These are phyloP conservation scores for Exsudoporus frostii DNA, from an alignment of 768 basidiomycete species.

Conservation along the genomic window DNA sequence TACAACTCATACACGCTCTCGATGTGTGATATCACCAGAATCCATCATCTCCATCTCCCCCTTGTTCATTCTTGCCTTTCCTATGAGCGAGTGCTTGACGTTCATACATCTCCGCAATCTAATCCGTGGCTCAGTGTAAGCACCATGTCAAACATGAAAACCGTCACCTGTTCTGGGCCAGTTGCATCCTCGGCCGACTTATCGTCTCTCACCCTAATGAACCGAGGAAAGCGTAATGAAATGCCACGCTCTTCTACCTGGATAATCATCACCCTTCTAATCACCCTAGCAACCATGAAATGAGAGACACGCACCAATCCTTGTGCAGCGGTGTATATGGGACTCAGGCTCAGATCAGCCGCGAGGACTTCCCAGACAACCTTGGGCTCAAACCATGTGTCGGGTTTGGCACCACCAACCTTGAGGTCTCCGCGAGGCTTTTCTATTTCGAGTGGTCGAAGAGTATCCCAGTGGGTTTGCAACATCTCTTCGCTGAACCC, in stretches of 20 bases:
- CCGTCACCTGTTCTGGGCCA: constrained; percentile 79
- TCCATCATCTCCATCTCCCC: constrained; percentile 64
- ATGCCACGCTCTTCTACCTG: constrained; percentile 89
- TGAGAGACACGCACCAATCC: constrained; percentile 60
- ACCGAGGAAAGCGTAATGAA: constrained; percentile 94
- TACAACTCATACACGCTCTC: constrained; percentile 8
- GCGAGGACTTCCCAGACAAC: constrained; percentile 98
- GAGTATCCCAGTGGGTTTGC: constrained; percentile 71
- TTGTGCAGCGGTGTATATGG: constrained; percentile 92
- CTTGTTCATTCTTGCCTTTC: constrained; percentile 62
- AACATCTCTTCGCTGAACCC: constrained; percentile 94
- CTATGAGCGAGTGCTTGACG: constrained; percentile 80
- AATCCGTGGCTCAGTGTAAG: constrained; percentile 4
- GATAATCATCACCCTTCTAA: neutral
- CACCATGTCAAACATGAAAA: neutral
- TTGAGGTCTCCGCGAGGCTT: constrained; percentile 82
- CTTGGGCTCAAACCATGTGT: constrained; percentile 97
- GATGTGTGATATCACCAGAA: constrained; percentile 59
- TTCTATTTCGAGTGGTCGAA: constrained; percentile 72
- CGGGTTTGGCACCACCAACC: constrained; percentile 90
- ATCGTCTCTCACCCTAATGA: constrained; percentile 89
- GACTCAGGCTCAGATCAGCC: constrained; percentile 94
- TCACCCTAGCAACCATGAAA: neutral
- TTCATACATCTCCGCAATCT: constrained; percentile 95
- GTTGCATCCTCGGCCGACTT: constrained; percentile 92